Conservation (phyloP, 225 moss, liverwort and hornwort genomes). For the Pleurozium schreberi region DNA sequence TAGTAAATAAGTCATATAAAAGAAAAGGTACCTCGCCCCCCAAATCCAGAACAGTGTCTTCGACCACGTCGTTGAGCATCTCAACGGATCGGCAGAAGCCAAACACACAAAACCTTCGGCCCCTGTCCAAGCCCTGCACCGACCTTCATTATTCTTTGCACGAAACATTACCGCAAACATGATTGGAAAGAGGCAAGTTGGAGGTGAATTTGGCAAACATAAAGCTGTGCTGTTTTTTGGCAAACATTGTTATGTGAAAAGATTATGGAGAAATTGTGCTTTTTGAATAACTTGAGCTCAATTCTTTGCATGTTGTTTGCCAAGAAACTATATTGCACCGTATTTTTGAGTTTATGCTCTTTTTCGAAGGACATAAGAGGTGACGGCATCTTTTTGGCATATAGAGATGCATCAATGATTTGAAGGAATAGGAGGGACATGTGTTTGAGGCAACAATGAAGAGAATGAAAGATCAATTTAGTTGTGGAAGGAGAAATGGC, state of each 20-base stretch:
- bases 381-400: not conserved
- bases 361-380: not conserved
- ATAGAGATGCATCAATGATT: not conserved
- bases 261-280: not conserved
- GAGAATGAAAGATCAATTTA: not conserved
- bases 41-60: constrained; percentile 81
- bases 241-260: not conserved
- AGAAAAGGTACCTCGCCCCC: constrained; percentile 77
- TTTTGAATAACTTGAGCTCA: not conserved
- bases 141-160: not conserved
- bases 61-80: constrained; percentile 95
- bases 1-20: not conserved
- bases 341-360: not conserved
- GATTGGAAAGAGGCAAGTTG: not conserved
- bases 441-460: not conserved
- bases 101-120: constrained; percentile 85
- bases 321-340: not conserved
- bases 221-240: not conserved
- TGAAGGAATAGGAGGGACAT: not conserved
- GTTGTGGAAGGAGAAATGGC: not conserved
- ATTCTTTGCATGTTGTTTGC: not conserved
- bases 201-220: not conserved
- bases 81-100: constrained; percentile 97
- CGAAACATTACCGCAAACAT: too few species aligned
- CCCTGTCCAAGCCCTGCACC: constrained; percentile 84